Conservation (phyloP, 2,329 filamentous ascomycete genomes). For the Aspergillus floridensis region DNA sequence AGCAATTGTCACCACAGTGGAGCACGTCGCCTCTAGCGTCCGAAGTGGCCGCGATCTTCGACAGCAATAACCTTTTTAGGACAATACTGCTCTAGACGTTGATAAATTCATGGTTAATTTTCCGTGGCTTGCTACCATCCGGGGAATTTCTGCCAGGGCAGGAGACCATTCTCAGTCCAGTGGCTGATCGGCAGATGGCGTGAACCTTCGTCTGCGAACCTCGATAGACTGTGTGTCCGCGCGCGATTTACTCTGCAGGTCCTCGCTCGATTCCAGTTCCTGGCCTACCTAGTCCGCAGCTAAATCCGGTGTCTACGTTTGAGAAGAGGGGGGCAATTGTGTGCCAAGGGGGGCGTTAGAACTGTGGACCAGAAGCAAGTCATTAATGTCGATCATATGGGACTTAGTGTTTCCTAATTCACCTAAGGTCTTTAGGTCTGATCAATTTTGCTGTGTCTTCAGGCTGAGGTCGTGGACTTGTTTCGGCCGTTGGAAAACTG, state of each 20-base stretch:
- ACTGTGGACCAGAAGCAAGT: background rate
- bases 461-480: background rate
- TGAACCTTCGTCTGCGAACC: background rate
- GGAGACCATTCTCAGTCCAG: background rate
- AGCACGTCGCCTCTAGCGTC: background rate
- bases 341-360: background rate
- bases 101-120: background rate
- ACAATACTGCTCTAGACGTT: background rate
- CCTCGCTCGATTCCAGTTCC: background rate
- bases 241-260: background rate
- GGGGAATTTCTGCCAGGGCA: background rate
- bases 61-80: background rate
- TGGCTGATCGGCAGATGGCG: conserved; percentile 1
- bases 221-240: conserved; percentile 7
- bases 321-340: background rate
- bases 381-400: background rate
- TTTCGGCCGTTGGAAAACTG: background rate
- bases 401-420: background rate
- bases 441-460: background rate
- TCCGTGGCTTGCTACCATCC: background rate
- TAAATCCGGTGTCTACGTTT: background rate
- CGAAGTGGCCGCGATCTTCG: background rate
- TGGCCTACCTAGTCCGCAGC: background rate
- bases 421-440: background rate
- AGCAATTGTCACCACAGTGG: background rate